Evolutionary conservation across 352 stramenopile genomes (phyloP).

Genomic region (Pilasporangium apinafurcum): DNA sequence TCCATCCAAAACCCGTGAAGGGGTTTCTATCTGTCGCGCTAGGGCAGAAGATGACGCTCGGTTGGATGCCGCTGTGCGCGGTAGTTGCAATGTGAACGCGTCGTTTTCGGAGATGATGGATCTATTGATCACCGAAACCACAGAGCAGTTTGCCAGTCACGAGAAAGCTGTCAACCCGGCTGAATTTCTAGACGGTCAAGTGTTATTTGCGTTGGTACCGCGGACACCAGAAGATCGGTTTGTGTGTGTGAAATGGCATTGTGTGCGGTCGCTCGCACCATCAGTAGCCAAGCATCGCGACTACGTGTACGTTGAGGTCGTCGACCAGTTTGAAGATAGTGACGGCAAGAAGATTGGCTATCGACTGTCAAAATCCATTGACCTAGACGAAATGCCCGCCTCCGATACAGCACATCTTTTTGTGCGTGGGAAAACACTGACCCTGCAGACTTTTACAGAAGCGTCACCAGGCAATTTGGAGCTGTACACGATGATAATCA

Average conservation of each 20-base stretch:
- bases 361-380: conserved; percentile 68
- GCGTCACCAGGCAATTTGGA: conserved; percentile 51
- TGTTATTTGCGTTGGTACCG: conserved; percentile 70
- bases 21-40: conserved; percentile 66
- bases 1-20: conserved; percentile 50
- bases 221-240: conserved; percentile 58
- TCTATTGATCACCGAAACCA: conserved; percentile 68
- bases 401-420: conserved; percentile 47
- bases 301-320: conserved; percentile 81
- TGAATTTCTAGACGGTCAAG: conserved; percentile 75
- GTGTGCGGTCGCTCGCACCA: conserved; percentile 60
- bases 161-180: conserved; percentile 56
- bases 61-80: conserved; percentile 63
- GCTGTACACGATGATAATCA: conserved; percentile 78
- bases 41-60: conserved; percentile 49
- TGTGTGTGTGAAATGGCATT: conserved; percentile 80
- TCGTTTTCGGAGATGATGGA: conserved; percentile 75
- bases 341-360: conserved; percentile 62
- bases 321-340: conserved; percentile 67
- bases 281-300: conserved; percentile 72
- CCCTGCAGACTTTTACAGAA: conserved; percentile 65
- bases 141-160: conserved; percentile 50
- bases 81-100: conserved; percentile 68
- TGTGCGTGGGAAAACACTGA: conserved; percentile 71
- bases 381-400: conserved; percentile 40